Evolutionary conservation across 768 basidiomycete species (phyloP).

Genomic region (Phaeolepiota aurea): DNA sequence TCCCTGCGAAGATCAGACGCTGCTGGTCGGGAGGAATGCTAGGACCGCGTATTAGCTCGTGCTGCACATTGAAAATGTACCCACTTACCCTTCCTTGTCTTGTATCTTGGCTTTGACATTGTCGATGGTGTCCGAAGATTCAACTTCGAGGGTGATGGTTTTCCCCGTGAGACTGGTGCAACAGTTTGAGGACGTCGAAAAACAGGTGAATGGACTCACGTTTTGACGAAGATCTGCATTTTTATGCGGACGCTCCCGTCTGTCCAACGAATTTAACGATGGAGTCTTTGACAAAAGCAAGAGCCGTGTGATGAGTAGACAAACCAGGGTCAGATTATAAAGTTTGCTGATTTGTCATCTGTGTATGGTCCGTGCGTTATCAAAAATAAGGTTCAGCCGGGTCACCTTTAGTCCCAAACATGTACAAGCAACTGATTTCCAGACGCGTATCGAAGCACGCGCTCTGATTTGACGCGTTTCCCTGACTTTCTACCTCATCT

Average conservation of each 20-base stretch:
- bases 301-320: constrained; percentile 29
- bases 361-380: constrained; percentile 33
- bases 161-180: constrained; percentile 86
- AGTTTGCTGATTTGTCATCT: constrained; percentile 26
- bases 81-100: constrained; percentile 86
- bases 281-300: constrained; percentile 92
- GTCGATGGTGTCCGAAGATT: constrained; percentile 95
- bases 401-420: constrained; percentile 5
- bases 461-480: constrained; percentile 6
- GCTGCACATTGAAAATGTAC: constrained; percentile 1
- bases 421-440: too few relatives aligned
- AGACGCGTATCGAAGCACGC: too few relatives aligned
- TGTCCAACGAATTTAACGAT: constrained; percentile 85
- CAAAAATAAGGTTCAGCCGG: constrained; percentile 23
- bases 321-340: constrained; percentile 14
- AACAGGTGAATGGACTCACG: constrained; percentile 39
- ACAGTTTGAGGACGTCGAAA: constrained; percentile 4
- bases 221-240: constrained; percentile 99
- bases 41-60: constrained; percentile 5
- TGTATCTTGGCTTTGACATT: constrained; percentile 98
- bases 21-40: constrained; percentile 94
- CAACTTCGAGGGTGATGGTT: constrained; percentile 97
- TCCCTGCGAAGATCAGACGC: constrained; percentile 97
- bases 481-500: neutral
- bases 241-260: constrained; percentile 63